Base-by-base conservation (phyloP, 106 monocot genomes). In the Dioscorea zingiberensis region DNA sequence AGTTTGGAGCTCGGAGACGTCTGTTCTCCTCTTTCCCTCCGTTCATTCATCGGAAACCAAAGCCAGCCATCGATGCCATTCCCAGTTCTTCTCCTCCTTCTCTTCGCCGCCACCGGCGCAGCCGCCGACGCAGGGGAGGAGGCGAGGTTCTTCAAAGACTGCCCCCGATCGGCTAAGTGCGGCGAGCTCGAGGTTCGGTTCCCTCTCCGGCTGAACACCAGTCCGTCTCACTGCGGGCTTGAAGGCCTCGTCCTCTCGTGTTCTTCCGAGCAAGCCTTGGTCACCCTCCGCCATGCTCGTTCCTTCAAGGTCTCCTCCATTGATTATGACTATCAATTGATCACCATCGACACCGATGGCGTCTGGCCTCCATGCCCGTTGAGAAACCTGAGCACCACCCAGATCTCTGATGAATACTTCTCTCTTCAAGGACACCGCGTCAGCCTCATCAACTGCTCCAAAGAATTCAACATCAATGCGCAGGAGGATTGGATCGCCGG, bases 381-480 rank as follows among this genome's bases (percentile, higher is more conserved):
- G 6, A 3, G 63, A 45, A n/a, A 63, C 30, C 63, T 63, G 3
- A 63, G 21, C 1, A 45, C 63, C 44, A 45, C 45, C 45, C 8
- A 63, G 7, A 3, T 63, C 13, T 13, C 63, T 0, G 16, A 27
- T 7, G 30, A 29, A 2, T 62, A 14, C 28, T 27, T 63, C 63
- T 63, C 27, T 21, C 0, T 11, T 16, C 8, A 27, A 8, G 4
- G 30, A 38, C 6, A 8, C 45, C 1, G n/a, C n/a, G 16, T 44
- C 8, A 22, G 8, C 45, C 16, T 44, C 9, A 5, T 63, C 9
- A 63, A 63, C 63, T 63, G 63, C 63, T 63, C 63, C 25, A 61
- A 14, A 61, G 30, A 29, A 14, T 21, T 21, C 13, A 63, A 19
- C 9, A 2, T 45, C 7, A 7, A 46, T 22, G 1, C 0, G 0